These are phyloP conservation scores for Dissophora ornata DNA, from an alignment of 192 early-diverging fungal genomes.

Conservation along the genomic window DNA sequence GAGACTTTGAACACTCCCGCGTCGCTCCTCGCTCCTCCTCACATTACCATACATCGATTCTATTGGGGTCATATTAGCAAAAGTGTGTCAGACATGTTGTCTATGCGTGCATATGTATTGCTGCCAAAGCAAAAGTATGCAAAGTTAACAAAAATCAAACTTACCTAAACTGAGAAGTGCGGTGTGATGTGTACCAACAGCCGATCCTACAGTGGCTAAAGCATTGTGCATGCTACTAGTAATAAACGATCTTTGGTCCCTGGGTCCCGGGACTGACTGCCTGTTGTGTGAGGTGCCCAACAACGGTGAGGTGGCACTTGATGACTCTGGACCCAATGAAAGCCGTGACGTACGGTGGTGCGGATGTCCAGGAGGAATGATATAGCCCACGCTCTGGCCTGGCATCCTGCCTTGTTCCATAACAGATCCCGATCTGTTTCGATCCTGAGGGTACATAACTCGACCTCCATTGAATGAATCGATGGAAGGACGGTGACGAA, in stretches of 20 bases:
- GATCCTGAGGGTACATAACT: slow-evolving; percentile 17
- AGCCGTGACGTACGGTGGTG: slow-evolving; percentile 16
- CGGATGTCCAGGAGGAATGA: slow-evolving; percentile 10
- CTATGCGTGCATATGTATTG: no score
- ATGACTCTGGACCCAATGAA: not conserved
- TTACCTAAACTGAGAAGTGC: slow-evolving; percentile 52
- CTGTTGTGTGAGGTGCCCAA: slow-evolving; percentile 20
- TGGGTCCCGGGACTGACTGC: slow-evolving; percentile 3
- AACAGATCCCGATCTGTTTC: slow-evolving; percentile 5
- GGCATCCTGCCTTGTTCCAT: slow-evolving; percentile 28
- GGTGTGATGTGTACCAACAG: slow-evolving; percentile 57
- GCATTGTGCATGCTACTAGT: slow-evolving; percentile 31
- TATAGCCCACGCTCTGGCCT: slow-evolving; percentile 2
- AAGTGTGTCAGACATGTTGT: no score
- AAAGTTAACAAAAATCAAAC: not conserved
- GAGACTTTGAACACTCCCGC: slow-evolving; percentile 38
- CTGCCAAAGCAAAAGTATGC: no score
- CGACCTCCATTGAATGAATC: slow-evolving; percentile 12
- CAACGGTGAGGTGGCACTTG: slow-evolving; percentile 16
- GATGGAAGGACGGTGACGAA: slow-evolving; percentile 21
- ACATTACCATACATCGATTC: slow-evolving; percentile 10
- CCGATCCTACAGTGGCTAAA: slow-evolving; percentile 48
- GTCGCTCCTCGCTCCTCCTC: slow-evolving; percentile 24
- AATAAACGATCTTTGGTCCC: slow-evolving; percentile 29
- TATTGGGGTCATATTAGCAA: no score